Conservation (phyloP, 768 basidiomycete species). For the Hygrophoropsis aurantiaca region DNA sequence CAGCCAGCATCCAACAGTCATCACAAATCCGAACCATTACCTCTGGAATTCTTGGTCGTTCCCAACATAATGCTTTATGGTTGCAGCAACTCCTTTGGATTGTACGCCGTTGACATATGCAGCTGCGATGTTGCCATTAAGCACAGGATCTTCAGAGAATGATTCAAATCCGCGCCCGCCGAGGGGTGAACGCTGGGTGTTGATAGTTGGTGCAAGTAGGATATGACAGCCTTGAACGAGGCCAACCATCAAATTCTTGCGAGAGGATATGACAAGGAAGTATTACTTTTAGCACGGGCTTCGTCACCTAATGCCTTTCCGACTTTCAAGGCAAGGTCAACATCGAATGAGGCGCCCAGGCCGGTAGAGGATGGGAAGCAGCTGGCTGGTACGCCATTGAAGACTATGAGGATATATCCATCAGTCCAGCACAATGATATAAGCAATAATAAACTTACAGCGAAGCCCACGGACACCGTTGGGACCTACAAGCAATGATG, state of each 20-base stretch:
- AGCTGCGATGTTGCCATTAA: constrained; percentile 56
- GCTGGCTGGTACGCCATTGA: constrained; percentile 54
- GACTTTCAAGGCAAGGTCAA: constrained; percentile 44
- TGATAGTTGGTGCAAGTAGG: constrained; percentile 63
- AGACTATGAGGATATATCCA: constrained; percentile 41
- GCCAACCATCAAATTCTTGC: background rate
- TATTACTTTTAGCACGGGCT: constrained; percentile 45
- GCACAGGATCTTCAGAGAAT: constrained; percentile 60
- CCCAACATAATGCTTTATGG: constrained; percentile 63
- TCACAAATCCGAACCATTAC: constrained; percentile 12
- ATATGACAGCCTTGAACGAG: constrained; percentile 38
- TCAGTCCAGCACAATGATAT: background rate
- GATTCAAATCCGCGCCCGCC: constrained; percentile 62
- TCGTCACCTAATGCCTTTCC: constrained; percentile 56
- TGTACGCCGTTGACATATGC: constrained; percentile 66
- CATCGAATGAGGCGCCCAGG: constrained; percentile 55
- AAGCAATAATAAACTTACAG: constrained; percentile 28
- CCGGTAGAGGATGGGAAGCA: constrained; percentile 61
- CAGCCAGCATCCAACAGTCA: no score
- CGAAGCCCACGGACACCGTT: constrained; percentile 49
- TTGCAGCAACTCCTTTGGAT: constrained; percentile 54
- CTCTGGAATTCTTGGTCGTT: constrained; percentile 66
- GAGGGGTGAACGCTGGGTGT: constrained; percentile 60
- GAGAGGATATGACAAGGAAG: background rate
- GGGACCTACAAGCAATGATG: constrained; percentile 29